A percentile compares a stretch with the other conserved stretches of the same genome.
These are phyloP conservation scores for Thermothelomyces thermophilus DNA, from an alignment of 2,329 filamentous ascomycete genomes.

Conservation along the genomic window DNA sequence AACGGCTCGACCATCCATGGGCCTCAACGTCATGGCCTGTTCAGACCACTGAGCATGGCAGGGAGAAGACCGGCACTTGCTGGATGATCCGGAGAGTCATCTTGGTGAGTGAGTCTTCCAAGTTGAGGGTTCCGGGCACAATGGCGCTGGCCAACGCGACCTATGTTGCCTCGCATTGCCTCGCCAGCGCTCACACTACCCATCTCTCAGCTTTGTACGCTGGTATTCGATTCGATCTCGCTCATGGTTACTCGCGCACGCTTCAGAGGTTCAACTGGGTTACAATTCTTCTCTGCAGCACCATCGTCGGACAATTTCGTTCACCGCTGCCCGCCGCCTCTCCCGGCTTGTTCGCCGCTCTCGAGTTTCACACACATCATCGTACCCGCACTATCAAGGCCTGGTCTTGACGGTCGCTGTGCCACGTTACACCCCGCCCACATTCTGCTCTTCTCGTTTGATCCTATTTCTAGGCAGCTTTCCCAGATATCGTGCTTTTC, in stretches of 20 bases:
- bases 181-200: not conserved
- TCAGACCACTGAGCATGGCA: not conserved
- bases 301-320: slow-evolving; percentile 10
- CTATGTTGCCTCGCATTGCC: too few relatives aligned
- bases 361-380: slow-evolving; percentile 8
- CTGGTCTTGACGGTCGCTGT: not conserved
- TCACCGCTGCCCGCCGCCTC: not conserved
- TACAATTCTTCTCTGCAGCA: slow-evolving; percentile 6
- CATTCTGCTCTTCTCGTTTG: not conserved
- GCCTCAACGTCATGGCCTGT: not conserved
- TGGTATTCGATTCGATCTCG: not conserved
- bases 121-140: not conserved
- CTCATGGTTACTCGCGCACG: slow-evolving; percentile 1
- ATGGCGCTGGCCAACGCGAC: not conserved
- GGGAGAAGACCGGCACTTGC: not conserved
- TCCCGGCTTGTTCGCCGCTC: not conserved
- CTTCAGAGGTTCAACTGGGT: slow-evolving; percentile 3
- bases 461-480: not conserved
- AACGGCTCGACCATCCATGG: not conserved
- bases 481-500: not conserved
- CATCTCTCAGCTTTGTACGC: slow-evolving; percentile 4
- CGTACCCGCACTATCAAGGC: slow-evolving; percentile 10
- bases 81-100: not conserved
- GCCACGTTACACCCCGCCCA: not conserved
- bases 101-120: not conserved